Evolutionary conservation across 441 rosid genomes (phyloP), one percentile per base, ranked within the genome.

Genomic region (Viola pubescens): DNA sequence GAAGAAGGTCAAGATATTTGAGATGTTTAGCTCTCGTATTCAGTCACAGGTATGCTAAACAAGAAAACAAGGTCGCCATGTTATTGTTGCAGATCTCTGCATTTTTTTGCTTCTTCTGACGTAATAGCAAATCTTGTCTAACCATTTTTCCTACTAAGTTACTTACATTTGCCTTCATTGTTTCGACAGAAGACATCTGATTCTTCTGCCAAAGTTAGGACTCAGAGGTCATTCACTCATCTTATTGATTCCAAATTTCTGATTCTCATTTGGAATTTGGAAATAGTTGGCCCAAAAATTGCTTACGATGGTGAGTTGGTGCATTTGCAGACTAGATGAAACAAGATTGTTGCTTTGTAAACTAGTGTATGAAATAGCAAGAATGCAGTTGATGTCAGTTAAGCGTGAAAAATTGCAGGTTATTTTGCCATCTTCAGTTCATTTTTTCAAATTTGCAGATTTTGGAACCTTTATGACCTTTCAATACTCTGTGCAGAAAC

Each of bases 371-470:
- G 87, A 73, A 70, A 89, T 81, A 80, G 87, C 82, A 66, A 82
- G 77, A 70, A 65, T 76, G 78, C 88, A 75, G 72, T 72, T 91
- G 73, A 67, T 78, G 75, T 68, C 66, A 61, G 61, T 73, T 46
- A 81, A 77, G 79, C 83, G 26, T 52, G 79, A 81, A 52, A 81
- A 70, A 65, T 39, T 85, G 74, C 79, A 70, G 95, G 98, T 89
- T 78, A 59, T 69, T 65, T 48, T 63, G 58, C 48, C 48, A n/a
- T 26, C 14, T 57, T n/a, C n/a, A 46, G 66, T 50, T 52, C 26
- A 39, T 41, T 26, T 26, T 26, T 26, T 26, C 34, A 26, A 26
- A 26, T 26, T 26, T 26, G 34, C 16, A 11, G 16, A 49, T 62
- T 41, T 55, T 43, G 54, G 12, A 26, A 44, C 56, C 71, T 55